Percentiles rank a stretch among this genome's conserved stretches.
These are phyloP conservation scores for Paraconiothyrium sp. DNA, from an alignment of 2,329 filamentous ascomycete species.

Conservation along the genomic window DNA sequence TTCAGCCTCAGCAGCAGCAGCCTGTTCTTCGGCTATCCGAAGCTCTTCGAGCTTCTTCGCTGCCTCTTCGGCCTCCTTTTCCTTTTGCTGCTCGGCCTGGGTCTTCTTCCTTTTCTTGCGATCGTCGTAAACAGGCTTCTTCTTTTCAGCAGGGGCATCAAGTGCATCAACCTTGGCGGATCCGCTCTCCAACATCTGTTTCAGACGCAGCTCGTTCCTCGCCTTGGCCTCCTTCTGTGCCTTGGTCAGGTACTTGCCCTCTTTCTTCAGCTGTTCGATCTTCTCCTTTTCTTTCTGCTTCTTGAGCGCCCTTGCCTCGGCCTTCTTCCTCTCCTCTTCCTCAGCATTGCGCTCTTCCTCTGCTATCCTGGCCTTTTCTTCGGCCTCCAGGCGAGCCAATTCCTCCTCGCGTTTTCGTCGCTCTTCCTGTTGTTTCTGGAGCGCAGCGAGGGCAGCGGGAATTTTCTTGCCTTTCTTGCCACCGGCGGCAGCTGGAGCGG, in stretches of 20 bases:
- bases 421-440: slow-evolving; percentile 87
- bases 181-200: slow-evolving; percentile 84
- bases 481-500: slow-evolving; percentile 42
- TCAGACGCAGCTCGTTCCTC: slow-evolving; percentile 78
- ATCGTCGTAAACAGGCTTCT: slow-evolving; percentile 77
- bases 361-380: slow-evolving; percentile 71
- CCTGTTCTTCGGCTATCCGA: slow-evolving; percentile 66
- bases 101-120: slow-evolving; percentile 79
- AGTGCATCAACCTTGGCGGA: slow-evolving; percentile 70
- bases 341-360: slow-evolving; percentile 71
- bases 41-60: slow-evolving; percentile 66
- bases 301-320: slow-evolving; percentile 78
- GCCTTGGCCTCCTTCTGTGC: slow-evolving; percentile 85
- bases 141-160: slow-evolving; percentile 77
- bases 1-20: slow-evolving; percentile 81
- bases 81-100: slow-evolving; percentile 65
- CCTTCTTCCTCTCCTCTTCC: slow-evolving; percentile 74
- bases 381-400: slow-evolving; percentile 64
- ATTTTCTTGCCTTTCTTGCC: slow-evolving; percentile 90
- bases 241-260: slow-evolving; percentile 87
- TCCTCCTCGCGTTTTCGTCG: slow-evolving; percentile 73
- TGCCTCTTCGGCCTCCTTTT: slow-evolving; percentile 62
- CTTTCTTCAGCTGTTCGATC: slow-evolving; percentile 86
- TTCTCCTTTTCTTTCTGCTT: slow-evolving; percentile 89
- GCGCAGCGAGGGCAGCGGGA: slow-evolving; percentile 73